These are phyloP conservation scores for Chrysanthemum seticuspe DNA, from an alignment of 129 eudicot species.

Conservation along the genomic window DNA sequence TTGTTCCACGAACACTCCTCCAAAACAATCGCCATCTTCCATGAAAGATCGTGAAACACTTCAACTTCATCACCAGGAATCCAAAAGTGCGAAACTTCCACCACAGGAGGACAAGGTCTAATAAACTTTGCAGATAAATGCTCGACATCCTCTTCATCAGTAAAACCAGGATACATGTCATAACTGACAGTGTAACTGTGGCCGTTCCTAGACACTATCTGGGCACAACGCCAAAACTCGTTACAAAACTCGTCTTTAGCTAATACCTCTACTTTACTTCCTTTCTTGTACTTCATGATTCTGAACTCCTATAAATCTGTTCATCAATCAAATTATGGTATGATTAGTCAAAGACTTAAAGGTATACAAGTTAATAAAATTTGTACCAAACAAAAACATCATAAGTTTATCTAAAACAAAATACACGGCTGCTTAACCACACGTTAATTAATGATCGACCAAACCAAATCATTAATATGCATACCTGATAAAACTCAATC, in stretches of 20 bases:
- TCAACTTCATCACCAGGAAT: constrained; percentile 68
- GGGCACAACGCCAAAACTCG: constrained; percentile 66
- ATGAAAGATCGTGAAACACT: constrained; percentile 58
- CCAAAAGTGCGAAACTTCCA: constrained; percentile 41
- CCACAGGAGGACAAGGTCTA: constrained; percentile 66
- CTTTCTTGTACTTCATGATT: constrained; percentile 58
- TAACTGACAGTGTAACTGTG: constrained; percentile 51
- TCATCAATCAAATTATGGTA: background rate
- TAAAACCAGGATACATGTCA: constrained; percentile 45
- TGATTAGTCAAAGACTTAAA: background rate
- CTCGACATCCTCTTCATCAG: constrained; percentile 33
- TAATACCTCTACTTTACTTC: constrained; percentile 72
- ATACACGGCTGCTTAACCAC: no score
- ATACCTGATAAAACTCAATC: no score
- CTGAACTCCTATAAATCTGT: constrained; percentile 3
- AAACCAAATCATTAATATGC: no score
- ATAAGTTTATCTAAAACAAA: no score
- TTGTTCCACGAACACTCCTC: constrained; percentile 37
- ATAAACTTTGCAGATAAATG: constrained; percentile 44
- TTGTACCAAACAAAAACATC: no score
- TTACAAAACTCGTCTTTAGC: constrained; percentile 37
- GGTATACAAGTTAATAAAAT: no score
- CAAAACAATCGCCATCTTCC: constrained; percentile 61
- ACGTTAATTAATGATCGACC: no score
- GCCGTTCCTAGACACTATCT: constrained; percentile 50